Percentiles rank a stretch among this genome's conserved stretches.
Evolutionary conservation across 352 stramenopile genomes (phyloP).

Genomic region (Pythium graminicola): DNA sequence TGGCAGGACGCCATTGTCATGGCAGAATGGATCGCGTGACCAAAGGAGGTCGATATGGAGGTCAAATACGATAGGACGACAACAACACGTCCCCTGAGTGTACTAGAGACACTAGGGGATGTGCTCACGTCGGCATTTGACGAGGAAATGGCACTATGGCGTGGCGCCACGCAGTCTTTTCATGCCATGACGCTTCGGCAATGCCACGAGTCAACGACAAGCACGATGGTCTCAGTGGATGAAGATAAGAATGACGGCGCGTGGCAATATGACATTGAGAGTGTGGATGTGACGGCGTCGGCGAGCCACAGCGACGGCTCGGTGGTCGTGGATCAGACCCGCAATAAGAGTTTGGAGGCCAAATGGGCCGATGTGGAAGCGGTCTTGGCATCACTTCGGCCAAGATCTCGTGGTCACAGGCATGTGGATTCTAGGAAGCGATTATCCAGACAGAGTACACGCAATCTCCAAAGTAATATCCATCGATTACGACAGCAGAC

Average conservation of each 20-base stretch:
- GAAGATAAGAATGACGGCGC: no score
- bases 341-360: background rate
- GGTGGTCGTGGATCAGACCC: background rate
- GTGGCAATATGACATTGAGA: background rate
- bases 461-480: background rate
- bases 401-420: background rate
- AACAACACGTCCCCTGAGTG: background rate
- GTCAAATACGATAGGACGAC: background rate
- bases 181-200: conserved; percentile 6
- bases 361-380: conserved; percentile 13
- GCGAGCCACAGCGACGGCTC: conserved; percentile 5
- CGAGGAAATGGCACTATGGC: conserved; percentile 7
- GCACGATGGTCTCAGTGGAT: background rate
- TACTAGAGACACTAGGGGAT: conserved; percentile 6
- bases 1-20: background rate
- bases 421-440: no score
- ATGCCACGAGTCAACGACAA: background rate
- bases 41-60: no score
- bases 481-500: background rate
- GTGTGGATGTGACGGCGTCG: background rate
- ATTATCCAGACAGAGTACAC: background rate
- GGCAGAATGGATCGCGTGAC: background rate
- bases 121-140: conserved; percentile 9
- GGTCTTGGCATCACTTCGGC: conserved; percentile 1
- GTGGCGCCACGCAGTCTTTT: conserved; percentile 8